These are phyloP conservation scores for Calonectria fujianensis DNA, from an alignment of 2,329 filamentous ascomycete genomes.

Conservation along the genomic window DNA sequence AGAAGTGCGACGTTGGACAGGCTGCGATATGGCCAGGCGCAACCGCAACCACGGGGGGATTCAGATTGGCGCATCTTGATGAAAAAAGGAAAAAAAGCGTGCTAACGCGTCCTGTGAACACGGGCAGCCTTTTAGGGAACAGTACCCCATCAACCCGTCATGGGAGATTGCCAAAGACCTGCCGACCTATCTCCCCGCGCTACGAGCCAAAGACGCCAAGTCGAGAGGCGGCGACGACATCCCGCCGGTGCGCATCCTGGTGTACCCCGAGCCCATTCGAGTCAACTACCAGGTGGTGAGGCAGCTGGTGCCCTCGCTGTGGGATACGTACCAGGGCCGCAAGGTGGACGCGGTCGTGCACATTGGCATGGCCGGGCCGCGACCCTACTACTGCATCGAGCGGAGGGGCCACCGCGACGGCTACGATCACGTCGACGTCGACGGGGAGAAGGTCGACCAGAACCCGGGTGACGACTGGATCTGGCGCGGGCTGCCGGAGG, in stretches of 20 bases:
- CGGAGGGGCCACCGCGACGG: conserved; percentile 81
- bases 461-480: conserved; percentile 69
- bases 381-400: conserved; percentile 82
- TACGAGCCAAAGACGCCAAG: conserved; percentile 64
- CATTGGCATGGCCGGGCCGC: conserved; percentile 84
- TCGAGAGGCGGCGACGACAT: conserved; percentile 56
- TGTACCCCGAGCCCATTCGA: conserved; percentile 80
- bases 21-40: conserved; percentile 26
- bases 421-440: conserved; percentile 83
- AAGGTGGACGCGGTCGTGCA: conserved; percentile 82
- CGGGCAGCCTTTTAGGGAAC: conserved; percentile 84
- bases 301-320: conserved; percentile 77
- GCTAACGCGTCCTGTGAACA: conserved; percentile 44
- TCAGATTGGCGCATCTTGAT: neutral
- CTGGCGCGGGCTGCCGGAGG: conserved; percentile 72
- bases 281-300: conserved; percentile 83
- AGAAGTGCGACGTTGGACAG: conserved; percentile 15
- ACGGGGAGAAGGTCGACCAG: conserved; percentile 75
- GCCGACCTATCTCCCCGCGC: conserved; percentile 77
- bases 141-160: conserved; percentile 85
- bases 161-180: conserved; percentile 84
- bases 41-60: neutral
- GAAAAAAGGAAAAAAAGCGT: neutral
- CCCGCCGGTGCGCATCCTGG: conserved; percentile 75
- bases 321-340: conserved; percentile 64